Percentiles rank a stretch among this genome's conserved stretches.
Conservation (phyloP, 2,329 filamentous ascomycete genomes). For the Knoxdaviesia capensis region DNA sequence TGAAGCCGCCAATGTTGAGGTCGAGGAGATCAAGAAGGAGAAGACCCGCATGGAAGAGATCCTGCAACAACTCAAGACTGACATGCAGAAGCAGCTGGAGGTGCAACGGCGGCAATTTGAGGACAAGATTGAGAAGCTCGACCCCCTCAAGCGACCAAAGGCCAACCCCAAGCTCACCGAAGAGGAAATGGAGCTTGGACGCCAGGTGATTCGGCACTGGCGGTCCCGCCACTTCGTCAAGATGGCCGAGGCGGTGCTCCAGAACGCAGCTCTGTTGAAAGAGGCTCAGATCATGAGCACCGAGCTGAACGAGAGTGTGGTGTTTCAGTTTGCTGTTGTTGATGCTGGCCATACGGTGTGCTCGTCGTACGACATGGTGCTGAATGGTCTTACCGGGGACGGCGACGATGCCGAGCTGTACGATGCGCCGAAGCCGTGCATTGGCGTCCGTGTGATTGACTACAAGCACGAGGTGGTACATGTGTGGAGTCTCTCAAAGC, state of each 20-base stretch:
- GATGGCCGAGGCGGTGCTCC: constrained; percentile 82
- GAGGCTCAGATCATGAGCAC: constrained; percentile 98
- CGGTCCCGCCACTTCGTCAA: constrained; percentile 68
- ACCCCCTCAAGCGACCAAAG: constrained; percentile 39
- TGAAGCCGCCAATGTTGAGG: constrained; percentile 55
- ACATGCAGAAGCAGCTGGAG: constrained; percentile 74
- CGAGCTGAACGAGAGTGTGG: constrained; percentile 77
- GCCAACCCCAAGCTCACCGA: constrained; percentile 46
- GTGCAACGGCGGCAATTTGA: constrained; percentile 73
- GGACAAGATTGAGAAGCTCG: constrained; percentile 60
- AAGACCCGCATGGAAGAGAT: constrained; percentile 73
- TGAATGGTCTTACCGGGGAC: constrained; percentile 76
- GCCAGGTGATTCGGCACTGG: constrained; percentile 53
- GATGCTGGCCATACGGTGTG: constrained; percentile 74
- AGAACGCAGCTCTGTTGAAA: constrained; percentile 73
- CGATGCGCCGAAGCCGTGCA: constrained; percentile 67
- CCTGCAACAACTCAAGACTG: constrained; percentile 56
- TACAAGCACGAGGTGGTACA: constrained; percentile 73
- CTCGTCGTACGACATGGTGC: constrained; percentile 89
- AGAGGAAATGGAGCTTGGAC: constrained; percentile 51
- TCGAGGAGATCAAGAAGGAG: constrained; percentile 67
- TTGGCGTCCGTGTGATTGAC: constrained; percentile 78
- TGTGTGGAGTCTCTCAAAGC: constrained; percentile 86
- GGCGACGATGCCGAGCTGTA: constrained; percentile 68
- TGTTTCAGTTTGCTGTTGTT: constrained; percentile 87